Percentiles rank a stretch among this genome's conserved stretches.
Evolutionary conservation across 1,139 yeast species (phyloP).

Genomic region (Hyphopichia khmerensis): DNA sequence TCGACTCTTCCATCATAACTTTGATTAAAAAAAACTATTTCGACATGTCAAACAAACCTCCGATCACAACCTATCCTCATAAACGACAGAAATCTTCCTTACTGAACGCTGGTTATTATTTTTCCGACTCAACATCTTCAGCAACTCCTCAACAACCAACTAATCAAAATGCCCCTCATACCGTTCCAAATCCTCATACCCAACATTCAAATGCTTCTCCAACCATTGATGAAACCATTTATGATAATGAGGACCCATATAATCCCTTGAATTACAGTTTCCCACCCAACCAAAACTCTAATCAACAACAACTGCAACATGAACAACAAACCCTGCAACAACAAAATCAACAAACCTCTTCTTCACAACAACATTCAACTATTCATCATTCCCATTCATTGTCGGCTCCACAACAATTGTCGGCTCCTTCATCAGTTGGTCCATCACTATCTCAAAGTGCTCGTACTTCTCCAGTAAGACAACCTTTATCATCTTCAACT

Average conservation of each 20-base stretch:
- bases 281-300: constrained; percentile 4
- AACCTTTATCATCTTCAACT: not conserved
- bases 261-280: constrained; percentile 8
- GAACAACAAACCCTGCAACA: not conserved
- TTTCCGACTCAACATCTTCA: constrained; percentile 11
- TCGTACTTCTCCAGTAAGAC: constrained; percentile 10
- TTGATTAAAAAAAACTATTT: not conserved
- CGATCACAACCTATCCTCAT: constrained; percentile 20
- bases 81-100: constrained; percentile 45
- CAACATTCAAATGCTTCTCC: constrained; percentile 4
- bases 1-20: not conserved
- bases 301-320: constrained; percentile 1
- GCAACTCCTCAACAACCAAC: constrained; percentile 6
- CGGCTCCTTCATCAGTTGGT: constrained; percentile 1
- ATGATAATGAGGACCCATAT: constrained; percentile 6
- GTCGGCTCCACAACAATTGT: constrained; percentile 1
- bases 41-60: constrained; percentile 1
- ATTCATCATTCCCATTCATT: not conserved
- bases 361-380: not conserved
- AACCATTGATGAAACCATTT: constrained; percentile 5
- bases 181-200: constrained; percentile 2
- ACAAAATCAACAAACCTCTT: not conserved
- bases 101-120: constrained; percentile 36
- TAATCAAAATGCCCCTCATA: constrained; percentile 4
- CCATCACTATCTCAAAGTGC: not conserved